A percentile compares a stretch with the other conserved stretches of the same genome.
Evolutionary conservation across 371 early-diverging fungal species (phyloP).

Genomic region (Gilbertella persicaria): DNA sequence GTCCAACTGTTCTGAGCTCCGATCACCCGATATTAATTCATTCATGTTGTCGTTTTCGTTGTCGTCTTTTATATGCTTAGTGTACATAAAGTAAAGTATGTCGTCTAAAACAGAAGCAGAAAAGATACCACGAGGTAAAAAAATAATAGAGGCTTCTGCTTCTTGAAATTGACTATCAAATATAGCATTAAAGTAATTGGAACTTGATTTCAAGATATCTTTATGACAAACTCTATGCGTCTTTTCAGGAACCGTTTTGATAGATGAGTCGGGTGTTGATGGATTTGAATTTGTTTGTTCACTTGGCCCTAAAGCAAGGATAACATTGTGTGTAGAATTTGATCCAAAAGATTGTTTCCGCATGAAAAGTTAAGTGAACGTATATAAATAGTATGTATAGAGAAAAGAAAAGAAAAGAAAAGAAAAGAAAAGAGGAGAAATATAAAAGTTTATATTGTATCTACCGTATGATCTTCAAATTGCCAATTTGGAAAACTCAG

Average conservation of each 20-base stretch:
- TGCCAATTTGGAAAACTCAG: no score
- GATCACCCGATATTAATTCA: constrained; percentile 8
- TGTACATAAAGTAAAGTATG: constrained; percentile 40
- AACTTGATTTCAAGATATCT: constrained; percentile 29
- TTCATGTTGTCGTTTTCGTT: not conserved
- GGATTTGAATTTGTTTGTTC: not conserved
- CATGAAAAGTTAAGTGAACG: no score
- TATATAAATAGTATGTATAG: no score
- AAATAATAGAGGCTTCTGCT: constrained; percentile 34
- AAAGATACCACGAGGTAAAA: constrained; percentile 38
- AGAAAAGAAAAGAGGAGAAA: no score
- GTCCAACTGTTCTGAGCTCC: constrained; percentile 11
- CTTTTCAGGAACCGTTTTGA: constrained; percentile 16
- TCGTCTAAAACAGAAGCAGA: constrained; percentile 26
- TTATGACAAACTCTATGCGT: constrained; percentile 40
- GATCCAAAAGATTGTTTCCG: constrained; percentile 1
- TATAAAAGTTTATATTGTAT: no score
- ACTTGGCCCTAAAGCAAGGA: constrained; percentile 27
- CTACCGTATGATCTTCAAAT: no score
- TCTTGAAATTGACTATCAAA: constrained; percentile 44
- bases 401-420: no score
- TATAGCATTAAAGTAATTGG: constrained; percentile 43
- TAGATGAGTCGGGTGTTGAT: constrained; percentile 4
- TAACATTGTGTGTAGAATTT: constrained; percentile 32
- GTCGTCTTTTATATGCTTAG: constrained; percentile 12